Conservation (phyloP, 2,329 filamentous ascomycete species). For the Neofusicoccum ribis region DNA sequence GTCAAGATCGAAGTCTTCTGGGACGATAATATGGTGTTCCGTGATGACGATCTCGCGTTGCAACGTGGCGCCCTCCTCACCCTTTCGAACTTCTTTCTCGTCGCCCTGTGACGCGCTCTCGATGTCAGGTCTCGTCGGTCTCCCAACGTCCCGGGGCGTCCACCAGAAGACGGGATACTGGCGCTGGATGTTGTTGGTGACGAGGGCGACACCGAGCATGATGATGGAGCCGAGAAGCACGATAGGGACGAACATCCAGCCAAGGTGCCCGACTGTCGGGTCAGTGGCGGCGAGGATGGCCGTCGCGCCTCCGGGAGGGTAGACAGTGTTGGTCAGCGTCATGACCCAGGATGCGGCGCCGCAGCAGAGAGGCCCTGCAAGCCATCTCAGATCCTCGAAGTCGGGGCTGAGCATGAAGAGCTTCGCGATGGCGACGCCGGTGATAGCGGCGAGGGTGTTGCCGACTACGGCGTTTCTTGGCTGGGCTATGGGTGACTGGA, state of each 20-base stretch:
- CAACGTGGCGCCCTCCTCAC: constrained; percentile 8
- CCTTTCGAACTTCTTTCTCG: constrained; percentile 16
- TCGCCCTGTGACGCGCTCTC: constrained; percentile 10
- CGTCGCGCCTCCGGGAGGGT: constrained; percentile 53
- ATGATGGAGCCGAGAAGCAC: constrained; percentile 44
- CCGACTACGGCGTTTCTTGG: constrained; percentile 49
- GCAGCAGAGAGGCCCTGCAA: constrained; percentile 47
- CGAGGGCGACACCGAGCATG: constrained; percentile 44
- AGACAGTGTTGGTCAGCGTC: constrained; percentile 49
- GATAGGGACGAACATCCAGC: constrained; percentile 48
- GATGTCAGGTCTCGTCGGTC: constrained; percentile 20
- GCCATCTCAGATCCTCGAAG: constrained; percentile 44
- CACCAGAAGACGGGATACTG: constrained; percentile 53
- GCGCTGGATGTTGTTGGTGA: constrained; percentile 49
- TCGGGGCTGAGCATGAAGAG: constrained; percentile 43
- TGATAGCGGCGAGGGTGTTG: constrained; percentile 46
- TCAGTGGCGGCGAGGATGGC: constrained; percentile 48
- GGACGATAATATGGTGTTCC: constrained; percentile 34
- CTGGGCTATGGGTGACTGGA: constrained; percentile 49
- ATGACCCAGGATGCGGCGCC: constrained; percentile 46
- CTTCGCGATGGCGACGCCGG: constrained; percentile 48
- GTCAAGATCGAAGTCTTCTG: constrained; percentile 37
- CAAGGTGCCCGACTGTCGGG: constrained; percentile 42
- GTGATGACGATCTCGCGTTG: constrained; percentile 32
- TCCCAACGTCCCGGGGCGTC: constrained; percentile 42